These are phyloP conservation scores for Mimosa bimucronata DNA, from an alignment of 306 rosid genomes.

Conservation along the genomic window DNA sequence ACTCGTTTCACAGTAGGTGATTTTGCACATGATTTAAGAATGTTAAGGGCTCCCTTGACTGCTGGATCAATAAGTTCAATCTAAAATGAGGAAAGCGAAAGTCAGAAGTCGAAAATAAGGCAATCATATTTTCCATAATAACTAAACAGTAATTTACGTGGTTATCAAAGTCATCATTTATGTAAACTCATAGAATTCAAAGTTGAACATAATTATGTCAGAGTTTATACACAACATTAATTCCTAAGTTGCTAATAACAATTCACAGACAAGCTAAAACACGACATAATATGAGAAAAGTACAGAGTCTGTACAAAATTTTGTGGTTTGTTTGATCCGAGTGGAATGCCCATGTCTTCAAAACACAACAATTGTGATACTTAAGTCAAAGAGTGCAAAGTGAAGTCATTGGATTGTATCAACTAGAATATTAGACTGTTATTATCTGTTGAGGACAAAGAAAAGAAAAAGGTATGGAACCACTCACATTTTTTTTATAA, in stretches of 20 bases:
- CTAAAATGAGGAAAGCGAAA: conserved; percentile 19
- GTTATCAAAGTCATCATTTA: background rate
- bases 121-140: background rate
- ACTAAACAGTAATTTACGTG: background rate
- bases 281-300: background rate
- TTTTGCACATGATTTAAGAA: conserved; percentile 49
- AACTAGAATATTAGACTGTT: too few relatives aligned
- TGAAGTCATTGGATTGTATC: too few relatives aligned
- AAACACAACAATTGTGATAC: background rate
- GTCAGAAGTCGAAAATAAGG: conserved; percentile 18
- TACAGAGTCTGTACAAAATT: background rate
- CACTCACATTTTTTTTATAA: too few relatives aligned
- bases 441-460: too few relatives aligned
- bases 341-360: background rate
- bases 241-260: background rate
- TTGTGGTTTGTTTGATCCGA: background rate
- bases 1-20: conserved; percentile 49
- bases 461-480: too few relatives aligned
- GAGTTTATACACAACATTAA: background rate
- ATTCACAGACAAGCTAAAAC: background rate
- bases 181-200: background rate
- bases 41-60: conserved; percentile 51
- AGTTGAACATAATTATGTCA: background rate
- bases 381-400: background rate
- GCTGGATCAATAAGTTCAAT: conserved; percentile 50